These are phyloP conservation scores for Friedmanniomyces endolithicus DNA, from an alignment of 495 filamentous ascomycete species.

Conservation along the genomic window DNA sequence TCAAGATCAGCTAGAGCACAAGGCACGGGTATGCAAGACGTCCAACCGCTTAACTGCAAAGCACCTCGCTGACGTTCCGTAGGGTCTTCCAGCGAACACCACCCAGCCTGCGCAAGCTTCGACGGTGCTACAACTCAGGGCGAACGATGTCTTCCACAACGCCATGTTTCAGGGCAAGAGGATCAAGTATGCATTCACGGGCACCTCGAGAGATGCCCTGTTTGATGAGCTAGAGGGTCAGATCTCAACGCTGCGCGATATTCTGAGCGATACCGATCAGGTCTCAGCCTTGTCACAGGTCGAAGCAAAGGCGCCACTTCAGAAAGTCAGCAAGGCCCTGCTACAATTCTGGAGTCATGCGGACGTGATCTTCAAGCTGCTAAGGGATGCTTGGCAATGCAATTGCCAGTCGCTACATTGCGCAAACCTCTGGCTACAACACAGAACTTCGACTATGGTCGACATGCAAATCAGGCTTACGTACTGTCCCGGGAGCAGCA, in stretches of 20 bases:
- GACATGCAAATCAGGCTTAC: conserved; percentile 1
- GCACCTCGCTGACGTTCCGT: too few relatives aligned
- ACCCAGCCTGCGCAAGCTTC: background rate
- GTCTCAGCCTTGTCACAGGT: background rate
- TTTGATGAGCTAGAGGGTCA: background rate
- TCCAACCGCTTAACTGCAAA: too few relatives aligned
- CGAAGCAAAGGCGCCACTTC: too few relatives aligned
- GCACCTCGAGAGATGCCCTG: background rate
- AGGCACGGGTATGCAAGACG: background rate
- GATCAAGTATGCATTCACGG: background rate
- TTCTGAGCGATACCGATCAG: background rate
- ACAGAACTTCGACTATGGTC: background rate
- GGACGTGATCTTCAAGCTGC: conserved; percentile 5
- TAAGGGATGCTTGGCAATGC: conserved; percentile 7
- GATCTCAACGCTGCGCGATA: background rate
- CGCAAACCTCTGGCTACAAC: conserved; percentile 1
- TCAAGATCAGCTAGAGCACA: background rate
- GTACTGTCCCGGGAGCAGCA: background rate
- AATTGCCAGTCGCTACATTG: conserved; percentile 2
- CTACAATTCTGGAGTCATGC: conserved; percentile 10
- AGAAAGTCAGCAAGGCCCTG: background rate
- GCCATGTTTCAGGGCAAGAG: background rate
- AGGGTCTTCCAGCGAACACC: background rate
- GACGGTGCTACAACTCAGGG: background rate
- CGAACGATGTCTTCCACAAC: conserved; percentile 1